A percentile compares a stretch with the other conserved stretches of the same genome.
phyloP scores from a whole-genome alignment of 2,329 filamentous ascomycete species.

The Sporothrix dimorphospora region DNA sequence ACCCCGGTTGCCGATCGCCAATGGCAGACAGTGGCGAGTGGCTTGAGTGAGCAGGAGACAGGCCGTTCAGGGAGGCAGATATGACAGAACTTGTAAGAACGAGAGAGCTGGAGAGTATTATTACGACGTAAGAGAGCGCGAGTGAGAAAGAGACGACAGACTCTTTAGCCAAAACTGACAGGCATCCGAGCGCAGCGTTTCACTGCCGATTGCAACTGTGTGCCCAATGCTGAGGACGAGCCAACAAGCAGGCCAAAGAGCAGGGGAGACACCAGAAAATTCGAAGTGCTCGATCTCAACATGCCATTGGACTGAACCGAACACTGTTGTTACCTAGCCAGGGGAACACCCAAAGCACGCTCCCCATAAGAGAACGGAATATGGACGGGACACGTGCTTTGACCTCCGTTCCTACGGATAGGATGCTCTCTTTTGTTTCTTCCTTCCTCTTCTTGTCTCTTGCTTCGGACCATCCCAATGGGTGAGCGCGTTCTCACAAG shows the following conservation, averaged over 20 bases:
- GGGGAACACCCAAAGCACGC: neutral
- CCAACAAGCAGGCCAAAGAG: neutral
- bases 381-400: neutral
- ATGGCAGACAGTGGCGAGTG: neutral
- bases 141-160: neutral
- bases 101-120: neutral
- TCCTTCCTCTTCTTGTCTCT: neutral
- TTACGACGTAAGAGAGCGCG: too few species aligned
- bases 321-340: neutral
- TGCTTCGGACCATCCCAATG: neutral
- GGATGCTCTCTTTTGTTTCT: neutral
- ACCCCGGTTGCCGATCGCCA: neutral
- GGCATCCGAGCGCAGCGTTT: slow-evolving; percentile 7
- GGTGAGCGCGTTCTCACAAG: neutral
- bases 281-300: neutral
- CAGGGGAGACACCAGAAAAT: neutral
- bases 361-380: neutral
- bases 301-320: neutral
- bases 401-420: neutral
- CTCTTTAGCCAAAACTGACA: neutral
- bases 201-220: slow-evolving; percentile 2
- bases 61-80: too few species aligned
- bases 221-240: neutral
- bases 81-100: neutral
- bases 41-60: neutral